phyloP scores from a whole-genome alignment of 1,284 basidiomycete genomes.

The Irpex lacteus region DNA sequence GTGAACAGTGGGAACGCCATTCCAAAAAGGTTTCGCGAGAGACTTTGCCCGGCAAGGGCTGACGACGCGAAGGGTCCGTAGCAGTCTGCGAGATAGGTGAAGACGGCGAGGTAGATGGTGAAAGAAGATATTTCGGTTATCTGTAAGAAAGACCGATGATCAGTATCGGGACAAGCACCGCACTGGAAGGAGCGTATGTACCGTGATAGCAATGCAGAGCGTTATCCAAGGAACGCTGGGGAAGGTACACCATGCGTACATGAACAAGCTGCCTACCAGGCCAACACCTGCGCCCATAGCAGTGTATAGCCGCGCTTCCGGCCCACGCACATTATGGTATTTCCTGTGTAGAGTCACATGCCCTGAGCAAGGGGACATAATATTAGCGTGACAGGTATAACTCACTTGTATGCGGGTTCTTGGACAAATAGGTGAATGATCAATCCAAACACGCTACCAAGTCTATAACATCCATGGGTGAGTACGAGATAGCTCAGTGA shows the following conservation, averaged over 20 bases:
- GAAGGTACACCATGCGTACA: constrained; percentile 63
- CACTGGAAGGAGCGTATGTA: constrained; percentile 25
- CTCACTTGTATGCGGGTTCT: constrained; percentile 63
- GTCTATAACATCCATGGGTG: constrained; percentile 33
- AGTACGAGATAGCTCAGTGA: no score
- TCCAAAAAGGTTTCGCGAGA: constrained; percentile 61
- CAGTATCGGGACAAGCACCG: not conserved
- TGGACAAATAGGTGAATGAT: constrained; percentile 53
- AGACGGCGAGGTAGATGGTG: constrained; percentile 63
- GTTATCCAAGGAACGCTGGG: constrained; percentile 54
- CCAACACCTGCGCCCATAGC: constrained; percentile 64
- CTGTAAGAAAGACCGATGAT: constrained; percentile 6
- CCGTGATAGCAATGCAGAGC: constrained; percentile 50
- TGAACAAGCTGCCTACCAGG: constrained; percentile 64
- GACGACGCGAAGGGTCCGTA: constrained; percentile 76
- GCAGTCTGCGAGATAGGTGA: constrained; percentile 73
- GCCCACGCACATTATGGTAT: constrained; percentile 51
- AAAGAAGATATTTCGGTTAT: constrained; percentile 50
- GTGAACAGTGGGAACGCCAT: constrained; percentile 67
- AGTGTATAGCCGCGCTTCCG: constrained; percentile 72
- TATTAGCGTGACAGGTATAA: not conserved
- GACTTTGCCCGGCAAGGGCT: constrained; percentile 74
- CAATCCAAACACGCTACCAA: constrained; percentile 63
- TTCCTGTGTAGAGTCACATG: constrained; percentile 35
- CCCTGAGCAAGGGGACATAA: not conserved